Percentiles rank a stretch among this genome's conserved stretches.
Conservation (phyloP, 768 basidiomycete species). For the Termitomyces sp. region DNA sequence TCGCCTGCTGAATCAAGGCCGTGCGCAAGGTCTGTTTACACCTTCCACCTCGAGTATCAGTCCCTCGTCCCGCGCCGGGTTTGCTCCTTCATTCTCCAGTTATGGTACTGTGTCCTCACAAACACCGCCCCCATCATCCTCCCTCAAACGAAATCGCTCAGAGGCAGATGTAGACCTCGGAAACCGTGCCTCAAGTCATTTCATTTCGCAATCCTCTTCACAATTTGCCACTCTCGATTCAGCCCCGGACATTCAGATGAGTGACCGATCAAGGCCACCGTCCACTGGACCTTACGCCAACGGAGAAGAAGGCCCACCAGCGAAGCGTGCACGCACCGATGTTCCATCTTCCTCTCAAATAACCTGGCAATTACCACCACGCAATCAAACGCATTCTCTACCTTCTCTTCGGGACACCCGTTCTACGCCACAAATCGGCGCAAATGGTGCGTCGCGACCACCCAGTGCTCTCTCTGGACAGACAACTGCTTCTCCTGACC, state of each 20-base stretch:
- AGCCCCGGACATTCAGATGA: slow-evolving; percentile 38
- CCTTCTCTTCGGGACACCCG: slow-evolving; percentile 17
- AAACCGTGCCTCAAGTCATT: slow-evolving; percentile 15
- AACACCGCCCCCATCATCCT: slow-evolving; percentile 42
- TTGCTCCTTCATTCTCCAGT: slow-evolving; percentile 44
- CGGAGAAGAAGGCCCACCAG: slow-evolving; percentile 59
- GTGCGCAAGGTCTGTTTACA: slow-evolving; percentile 82
- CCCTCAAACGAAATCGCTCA: slow-evolving; percentile 59
- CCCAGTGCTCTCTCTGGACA: slow-evolving; percentile 32
- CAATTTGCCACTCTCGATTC: slow-evolving; percentile 20
- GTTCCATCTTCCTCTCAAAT: slow-evolving; percentile 28
- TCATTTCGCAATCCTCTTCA: slow-evolving; percentile 13
- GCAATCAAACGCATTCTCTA: slow-evolving; percentile 25
- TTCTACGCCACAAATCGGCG: slow-evolving; percentile 23
- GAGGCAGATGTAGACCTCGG: slow-evolving; percentile 56
- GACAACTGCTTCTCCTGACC: slow-evolving; percentile 33
- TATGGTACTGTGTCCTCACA: slow-evolving; percentile 47
- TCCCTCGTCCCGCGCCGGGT: slow-evolving; percentile 37
- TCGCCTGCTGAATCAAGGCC: slow-evolving; percentile 77
- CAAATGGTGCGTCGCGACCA: slow-evolving; percentile 44
- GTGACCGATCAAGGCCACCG: slow-evolving; percentile 43
- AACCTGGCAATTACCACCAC: slow-evolving; percentile 26
- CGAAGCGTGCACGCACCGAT: slow-evolving; percentile 69
- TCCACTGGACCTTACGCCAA: slow-evolving; percentile 44
- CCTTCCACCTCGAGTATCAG: slow-evolving; percentile 66